Evolutionary conservation across 441 rosid species (phyloP), one percentile per base, ranked within the genome.

Genomic region (Lepidium campestre): DNA sequence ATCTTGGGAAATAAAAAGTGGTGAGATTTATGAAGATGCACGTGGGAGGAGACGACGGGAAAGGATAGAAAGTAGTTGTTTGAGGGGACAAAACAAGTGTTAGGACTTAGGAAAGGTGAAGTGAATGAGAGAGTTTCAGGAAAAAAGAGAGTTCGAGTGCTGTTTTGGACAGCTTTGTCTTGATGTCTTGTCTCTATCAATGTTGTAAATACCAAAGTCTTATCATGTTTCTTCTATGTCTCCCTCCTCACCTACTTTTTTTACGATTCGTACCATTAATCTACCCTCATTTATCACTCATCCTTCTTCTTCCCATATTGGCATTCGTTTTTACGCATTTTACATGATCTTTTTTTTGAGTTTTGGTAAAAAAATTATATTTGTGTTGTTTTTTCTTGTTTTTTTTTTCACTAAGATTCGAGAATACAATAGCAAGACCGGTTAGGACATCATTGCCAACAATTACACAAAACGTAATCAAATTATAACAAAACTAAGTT

Each of bases 191-290:
- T 66, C 76, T 73, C 37, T 50, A 27, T 65, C 76, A 10, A 48
- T 7, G 11, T 49, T 72, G 70, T 57, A 49, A 32, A 65, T 57
- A 52, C 44, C 57, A 3, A 72, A 66, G 72, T 66, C 72, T 59
- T 66, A 44, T 73, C 76, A 52, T 66, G 76, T 73, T 66, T 73
- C 44, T 66, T 59, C 52, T 50, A 3, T 73, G 76, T 73, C 72
- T 73, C 72, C 72, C 7, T 29, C 8, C 8, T 45, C 67, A 49
- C 44, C 72, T 52, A 52, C 62, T 57, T 4, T 17, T 58, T 29
- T 50, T 72, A 65, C 72, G 67, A 66, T 34, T 36, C 56, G 76
- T 72, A 72, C 67, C 62, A 65, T 55, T 35, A 58, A 66, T 27
- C 52, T 48, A 17, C 47, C 64, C 1, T 62, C 65, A 39, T 39